Percentiles rank a stretch among this genome's conserved stretches.
Conservation (phyloP, 768 basidiomycete species). For the Sarcodon aspratus region DNA sequence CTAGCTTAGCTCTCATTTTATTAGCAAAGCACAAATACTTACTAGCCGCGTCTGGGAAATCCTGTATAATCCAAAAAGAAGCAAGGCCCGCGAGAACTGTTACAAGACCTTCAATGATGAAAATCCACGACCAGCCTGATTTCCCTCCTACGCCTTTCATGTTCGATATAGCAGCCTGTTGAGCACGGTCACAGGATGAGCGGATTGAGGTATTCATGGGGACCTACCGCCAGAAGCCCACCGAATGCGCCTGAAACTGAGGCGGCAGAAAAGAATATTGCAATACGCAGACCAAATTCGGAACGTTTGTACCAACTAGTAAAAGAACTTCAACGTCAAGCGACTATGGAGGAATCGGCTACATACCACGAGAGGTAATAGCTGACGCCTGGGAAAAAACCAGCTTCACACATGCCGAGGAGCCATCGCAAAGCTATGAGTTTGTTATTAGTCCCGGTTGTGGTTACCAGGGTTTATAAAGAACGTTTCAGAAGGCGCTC, state of each 20-base stretch:
- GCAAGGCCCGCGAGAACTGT: conserved; percentile 47
- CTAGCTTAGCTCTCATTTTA: too few relatives aligned
- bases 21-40: too few relatives aligned
- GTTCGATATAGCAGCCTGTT: conserved; percentile 44
- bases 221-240: conserved; percentile 14
- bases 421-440: conserved; percentile 54
- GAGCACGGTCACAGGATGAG: background rate
- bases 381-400: conserved; percentile 37
- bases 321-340: background rate
- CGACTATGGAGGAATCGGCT: too few relatives aligned
- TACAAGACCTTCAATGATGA: conserved; percentile 63
- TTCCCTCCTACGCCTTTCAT: conserved; percentile 60
- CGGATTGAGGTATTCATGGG: background rate
- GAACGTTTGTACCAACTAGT: conserved; percentile 70
- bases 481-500: background rate
- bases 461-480: background rate
- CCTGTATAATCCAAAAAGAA: conserved; percentile 66
- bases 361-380: conserved; percentile 64
- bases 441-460: background rate
- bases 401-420: conserved; percentile 67
- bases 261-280: conserved; percentile 72
- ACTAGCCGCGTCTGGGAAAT: conserved; percentile 52
- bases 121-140: conserved; percentile 61
- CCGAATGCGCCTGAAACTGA: conserved; percentile 73
- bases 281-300: conserved; percentile 62